Conservation (phyloP, 345 rosid genomes). For the Aquilaria sinensis region DNA sequence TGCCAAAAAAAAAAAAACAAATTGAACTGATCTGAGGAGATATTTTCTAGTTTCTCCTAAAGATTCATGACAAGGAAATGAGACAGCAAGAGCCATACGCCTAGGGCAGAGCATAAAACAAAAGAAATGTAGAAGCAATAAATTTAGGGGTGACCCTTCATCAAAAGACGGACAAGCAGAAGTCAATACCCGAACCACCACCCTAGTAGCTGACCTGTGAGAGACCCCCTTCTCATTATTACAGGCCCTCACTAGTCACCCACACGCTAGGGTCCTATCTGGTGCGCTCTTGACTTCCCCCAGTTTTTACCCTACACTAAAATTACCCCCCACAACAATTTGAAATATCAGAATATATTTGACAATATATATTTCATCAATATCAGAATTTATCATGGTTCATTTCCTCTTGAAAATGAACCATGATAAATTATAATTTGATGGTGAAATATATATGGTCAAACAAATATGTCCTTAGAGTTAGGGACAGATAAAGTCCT, state of each 20-base stretch:
- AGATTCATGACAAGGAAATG: too few species aligned
- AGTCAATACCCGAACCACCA: constrained; percentile 99
- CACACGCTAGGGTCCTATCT: constrained; percentile 36
- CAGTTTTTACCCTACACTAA: background rate
- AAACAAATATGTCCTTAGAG: too few species aligned
- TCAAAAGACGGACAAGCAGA: constrained; percentile 23
- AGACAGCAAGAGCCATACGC: too few species aligned
- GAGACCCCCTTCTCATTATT: constrained; percentile 4
- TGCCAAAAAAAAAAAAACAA: too few species aligned
- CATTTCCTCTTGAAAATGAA: too few species aligned
- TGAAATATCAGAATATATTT: background rate
- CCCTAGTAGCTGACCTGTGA: constrained; percentile 28
- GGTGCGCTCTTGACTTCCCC: constrained; percentile 98
- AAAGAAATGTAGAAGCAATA: constrained; percentile 13
- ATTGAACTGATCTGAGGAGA: too few species aligned
- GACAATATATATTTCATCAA: too few species aligned
- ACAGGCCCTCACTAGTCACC: constrained; percentile 11
- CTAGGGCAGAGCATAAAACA: background rate
- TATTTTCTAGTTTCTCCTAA: too few species aligned
- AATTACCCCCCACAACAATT: background rate
- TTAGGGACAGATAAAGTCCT: too few species aligned
- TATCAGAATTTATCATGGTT: too few species aligned
- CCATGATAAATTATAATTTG: too few species aligned
- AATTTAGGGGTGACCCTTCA: constrained; percentile 7
- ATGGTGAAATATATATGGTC: too few species aligned